These are phyloP conservation scores for Fraxinus greggii DNA, from an alignment of 305 asterid genomes.

Conservation along the genomic window DNA sequence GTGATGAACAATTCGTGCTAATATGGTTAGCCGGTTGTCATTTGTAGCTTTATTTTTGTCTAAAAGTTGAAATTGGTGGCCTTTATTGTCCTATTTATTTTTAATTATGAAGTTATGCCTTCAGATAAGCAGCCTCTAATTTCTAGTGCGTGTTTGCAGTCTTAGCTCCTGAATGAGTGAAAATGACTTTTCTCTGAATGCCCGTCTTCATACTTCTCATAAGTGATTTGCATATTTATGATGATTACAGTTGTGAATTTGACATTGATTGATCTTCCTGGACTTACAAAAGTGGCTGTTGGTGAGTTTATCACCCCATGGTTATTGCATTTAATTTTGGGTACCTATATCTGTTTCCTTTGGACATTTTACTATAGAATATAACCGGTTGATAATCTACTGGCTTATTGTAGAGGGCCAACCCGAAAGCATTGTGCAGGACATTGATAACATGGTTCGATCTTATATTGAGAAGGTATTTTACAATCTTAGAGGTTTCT, in stretches of 20 bases:
- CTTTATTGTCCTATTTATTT: constrained; percentile 3
- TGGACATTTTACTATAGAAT: background rate
- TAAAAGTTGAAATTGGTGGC: background rate
- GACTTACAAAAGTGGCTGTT: constrained; percentile 77
- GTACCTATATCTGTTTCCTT: background rate
- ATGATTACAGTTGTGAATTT: constrained; percentile 67
- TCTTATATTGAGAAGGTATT: constrained; percentile 59
- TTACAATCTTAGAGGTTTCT: background rate
- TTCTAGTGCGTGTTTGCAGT: constrained; percentile 2
- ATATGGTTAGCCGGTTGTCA: background rate
- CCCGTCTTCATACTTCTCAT: constrained; percentile 12
- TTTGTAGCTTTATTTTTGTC: background rate
- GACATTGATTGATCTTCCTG: constrained; percentile 82
- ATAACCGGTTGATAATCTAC: constrained; percentile 13
- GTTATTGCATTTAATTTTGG: background rate
- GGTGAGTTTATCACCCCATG: constrained; percentile 42
- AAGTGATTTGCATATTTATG: constrained; percentile 28
- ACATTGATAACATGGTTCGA: constrained; percentile 72
- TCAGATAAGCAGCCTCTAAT: background rate
- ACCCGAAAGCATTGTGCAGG: constrained; percentile 62
- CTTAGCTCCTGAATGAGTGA: constrained; percentile 15
- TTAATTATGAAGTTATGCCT: constrained; percentile 9
- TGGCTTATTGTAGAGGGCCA: constrained; percentile 55
- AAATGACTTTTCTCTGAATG: constrained; percentile 2
- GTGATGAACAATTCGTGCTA: background rate